phyloP scores from a whole-genome alignment of 352 stramenopile species.

The Phytopythium mirpurense region DNA sequence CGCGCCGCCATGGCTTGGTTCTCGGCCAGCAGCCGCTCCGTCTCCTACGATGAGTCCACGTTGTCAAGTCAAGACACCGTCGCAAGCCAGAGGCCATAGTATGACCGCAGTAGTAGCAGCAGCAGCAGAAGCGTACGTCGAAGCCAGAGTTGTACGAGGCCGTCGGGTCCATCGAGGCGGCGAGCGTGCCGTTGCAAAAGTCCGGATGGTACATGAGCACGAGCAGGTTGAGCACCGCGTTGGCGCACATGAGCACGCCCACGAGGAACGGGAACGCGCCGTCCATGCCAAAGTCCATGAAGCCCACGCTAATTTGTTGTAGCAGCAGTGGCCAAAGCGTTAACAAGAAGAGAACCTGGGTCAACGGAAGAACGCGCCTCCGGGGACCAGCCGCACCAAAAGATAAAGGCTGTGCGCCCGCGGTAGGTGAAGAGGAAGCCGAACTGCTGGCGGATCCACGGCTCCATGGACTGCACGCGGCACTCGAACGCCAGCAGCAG shows the following conservation, averaged over 20 bases:
- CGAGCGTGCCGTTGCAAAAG: slow-evolving; percentile 69
- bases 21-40: slow-evolving; percentile 52
- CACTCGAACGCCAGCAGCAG: slow-evolving; percentile 83
- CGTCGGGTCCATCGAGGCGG: slow-evolving; percentile 75
- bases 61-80: too few relatives aligned
- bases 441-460: slow-evolving; percentile 79
- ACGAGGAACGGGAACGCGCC: slow-evolving; percentile 64
- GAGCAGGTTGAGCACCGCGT: slow-evolving; percentile 66
- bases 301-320: slow-evolving; percentile 74
- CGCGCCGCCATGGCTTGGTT: slow-evolving; percentile 57
- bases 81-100: too few relatives aligned
- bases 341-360: background rate
- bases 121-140: slow-evolving; percentile 18
- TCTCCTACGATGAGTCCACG: slow-evolving; percentile 42
- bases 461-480: slow-evolving; percentile 85
- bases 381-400: slow-evolving; percentile 60
- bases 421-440: slow-evolving; percentile 88
- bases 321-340: too few relatives aligned
- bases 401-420: slow-evolving; percentile 79
- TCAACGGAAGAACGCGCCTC: too few relatives aligned
- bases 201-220: slow-evolving; percentile 85
- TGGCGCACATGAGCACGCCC: slow-evolving; percentile 72
- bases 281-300: slow-evolving; percentile 87
- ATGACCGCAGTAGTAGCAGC: too few relatives aligned
- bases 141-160: slow-evolving; percentile 52